These are phyloP conservation scores for Psidium friedrichsthalianum DNA, from an alignment of 345 rosid species.

Conservation along the genomic window DNA sequence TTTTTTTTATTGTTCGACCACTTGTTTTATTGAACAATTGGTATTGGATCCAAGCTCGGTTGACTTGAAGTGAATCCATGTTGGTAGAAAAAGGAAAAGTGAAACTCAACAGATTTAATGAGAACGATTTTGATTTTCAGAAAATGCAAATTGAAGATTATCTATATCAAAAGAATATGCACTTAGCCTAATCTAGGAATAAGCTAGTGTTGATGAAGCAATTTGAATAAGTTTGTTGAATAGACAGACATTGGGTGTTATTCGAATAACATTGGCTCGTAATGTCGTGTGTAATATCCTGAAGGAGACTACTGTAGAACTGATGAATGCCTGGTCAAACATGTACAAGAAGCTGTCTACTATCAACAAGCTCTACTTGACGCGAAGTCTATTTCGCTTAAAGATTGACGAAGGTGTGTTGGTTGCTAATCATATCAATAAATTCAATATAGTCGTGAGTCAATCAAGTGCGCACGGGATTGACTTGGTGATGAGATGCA, in stretches of 20 bases:
- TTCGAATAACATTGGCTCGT: neutral
- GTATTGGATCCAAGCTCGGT: too few species aligned
- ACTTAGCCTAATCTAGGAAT: too few species aligned
- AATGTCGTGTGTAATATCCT: neutral
- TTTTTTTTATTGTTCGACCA: too few species aligned
- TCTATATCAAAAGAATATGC: too few species aligned
- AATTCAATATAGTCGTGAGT: neutral
- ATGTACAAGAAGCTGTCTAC: neutral
- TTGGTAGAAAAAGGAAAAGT: too few species aligned
- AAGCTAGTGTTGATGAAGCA: too few species aligned
- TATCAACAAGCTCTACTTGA: neutral
- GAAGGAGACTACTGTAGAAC: neutral
- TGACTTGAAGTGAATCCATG: too few species aligned
- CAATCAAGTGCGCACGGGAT: rapidly evolving
- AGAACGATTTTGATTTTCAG: too few species aligned
- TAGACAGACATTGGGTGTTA: neutral
- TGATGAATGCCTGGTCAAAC: neutral
- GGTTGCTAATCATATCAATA: neutral
- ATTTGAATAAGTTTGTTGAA: neutral
- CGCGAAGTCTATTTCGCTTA: neutral
- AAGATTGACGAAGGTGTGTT: neutral
- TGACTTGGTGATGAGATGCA: neutral
- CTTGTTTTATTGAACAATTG: too few species aligned
- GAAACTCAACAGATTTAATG: too few species aligned
- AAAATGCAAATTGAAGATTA: too few species aligned